These are phyloP conservation scores for Eucalyptus curtisii DNA, from an alignment of 345 rosid species.

Conservation along the genomic window DNA sequence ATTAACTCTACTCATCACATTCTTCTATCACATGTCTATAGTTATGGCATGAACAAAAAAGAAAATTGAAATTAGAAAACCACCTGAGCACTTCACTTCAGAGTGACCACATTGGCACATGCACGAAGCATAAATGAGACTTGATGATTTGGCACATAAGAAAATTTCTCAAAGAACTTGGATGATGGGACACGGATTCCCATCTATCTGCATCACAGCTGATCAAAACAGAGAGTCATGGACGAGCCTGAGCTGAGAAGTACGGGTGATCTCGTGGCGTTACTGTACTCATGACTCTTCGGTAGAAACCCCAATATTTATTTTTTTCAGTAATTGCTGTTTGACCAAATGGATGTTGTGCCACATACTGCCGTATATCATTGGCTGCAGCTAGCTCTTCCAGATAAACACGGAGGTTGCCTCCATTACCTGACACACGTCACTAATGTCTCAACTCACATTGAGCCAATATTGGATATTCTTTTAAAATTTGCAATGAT, in stretches of 20 bases:
- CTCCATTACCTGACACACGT: constrained; percentile 38
- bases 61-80: not conserved
- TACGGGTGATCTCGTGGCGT: not conserved
- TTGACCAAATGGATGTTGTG: constrained; percentile 68
- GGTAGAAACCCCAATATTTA: constrained; percentile 55
- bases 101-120: not conserved
- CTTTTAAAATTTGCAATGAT: not conserved
- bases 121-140: not conserved
- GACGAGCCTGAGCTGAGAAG: not conserved
- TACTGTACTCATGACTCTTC: constrained; percentile 6
- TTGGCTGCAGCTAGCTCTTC: constrained; percentile 40
- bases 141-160: not conserved
- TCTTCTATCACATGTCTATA: not conserved
- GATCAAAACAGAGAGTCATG: not conserved
- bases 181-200: not conserved
- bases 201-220: not conserved
- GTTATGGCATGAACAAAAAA: not conserved
- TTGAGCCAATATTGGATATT: not conserved
- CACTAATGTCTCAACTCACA: not conserved
- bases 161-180: not conserved
- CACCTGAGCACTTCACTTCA: not conserved
- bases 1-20: not conserved
- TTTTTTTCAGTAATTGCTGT: constrained; percentile 37
- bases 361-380: constrained; percentile 45
- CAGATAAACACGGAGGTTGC: constrained; percentile 59